Percentiles rank a stretch among this genome's conserved stretches.
These are phyloP conservation scores for Fonsecaea pugnacius DNA, from an alignment of 2,329 filamentous ascomycete species.

Conservation along the genomic window DNA sequence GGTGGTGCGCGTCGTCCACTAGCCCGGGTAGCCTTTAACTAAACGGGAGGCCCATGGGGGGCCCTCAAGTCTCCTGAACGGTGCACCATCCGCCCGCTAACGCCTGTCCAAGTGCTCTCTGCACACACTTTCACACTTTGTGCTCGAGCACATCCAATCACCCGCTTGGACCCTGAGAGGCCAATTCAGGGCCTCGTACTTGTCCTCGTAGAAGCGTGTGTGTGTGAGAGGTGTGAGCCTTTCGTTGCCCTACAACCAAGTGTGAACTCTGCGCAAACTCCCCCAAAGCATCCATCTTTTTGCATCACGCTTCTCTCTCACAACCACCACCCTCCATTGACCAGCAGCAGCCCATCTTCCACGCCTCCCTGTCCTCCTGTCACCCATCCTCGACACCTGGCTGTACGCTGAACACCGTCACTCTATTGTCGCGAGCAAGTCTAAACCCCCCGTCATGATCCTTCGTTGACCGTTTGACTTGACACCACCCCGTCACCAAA, in stretches of 20 bases:
- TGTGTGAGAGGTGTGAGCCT: background rate
- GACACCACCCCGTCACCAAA: constrained; percentile 19
- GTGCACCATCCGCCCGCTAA: background rate
- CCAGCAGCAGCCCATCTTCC: constrained; percentile 10
- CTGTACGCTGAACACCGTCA: constrained; percentile 2
- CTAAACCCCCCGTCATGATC: constrained; percentile 1
- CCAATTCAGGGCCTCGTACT: background rate
- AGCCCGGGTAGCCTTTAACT: constrained; percentile 11
- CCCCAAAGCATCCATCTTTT: constrained; percentile 4
- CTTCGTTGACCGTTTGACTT: constrained; percentile 17
- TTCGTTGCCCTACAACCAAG: background rate
- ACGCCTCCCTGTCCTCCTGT: constrained; percentile 11
- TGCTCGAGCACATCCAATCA: background rate
- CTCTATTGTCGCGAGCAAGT: background rate
- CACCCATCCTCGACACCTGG: background rate
- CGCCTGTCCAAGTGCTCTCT: background rate
- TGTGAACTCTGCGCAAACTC: constrained; percentile 1
- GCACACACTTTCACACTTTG: background rate
- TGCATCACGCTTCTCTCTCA: constrained; percentile 14
- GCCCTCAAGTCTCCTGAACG: constrained; percentile 2
- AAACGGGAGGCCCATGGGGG: constrained; percentile 8
- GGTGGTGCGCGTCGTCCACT: background rate
- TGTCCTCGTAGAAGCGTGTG: no score
- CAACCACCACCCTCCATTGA: constrained; percentile 4
- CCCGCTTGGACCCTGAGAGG: background rate